Percentiles rank a stretch among this genome's conserved stretches.
Conservation (phyloP, 768 basidiomycete species). For the Lactarius hatsudake region DNA sequence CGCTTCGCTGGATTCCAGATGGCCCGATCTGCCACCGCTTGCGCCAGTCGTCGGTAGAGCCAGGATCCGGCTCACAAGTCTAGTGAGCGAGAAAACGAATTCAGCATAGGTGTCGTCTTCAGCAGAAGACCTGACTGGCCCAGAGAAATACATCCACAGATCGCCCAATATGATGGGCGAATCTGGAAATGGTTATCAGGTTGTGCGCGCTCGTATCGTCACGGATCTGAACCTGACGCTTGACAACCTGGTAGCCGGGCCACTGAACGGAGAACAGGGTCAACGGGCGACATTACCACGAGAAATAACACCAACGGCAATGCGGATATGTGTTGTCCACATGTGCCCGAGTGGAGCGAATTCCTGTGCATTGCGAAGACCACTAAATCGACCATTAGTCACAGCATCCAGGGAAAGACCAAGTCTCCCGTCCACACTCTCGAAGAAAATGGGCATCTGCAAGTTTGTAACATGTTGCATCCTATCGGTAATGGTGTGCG, state of each 20-base stretch:
- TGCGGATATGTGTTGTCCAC: conserved; percentile 11
- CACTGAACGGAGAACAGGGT: conserved; percentile 1
- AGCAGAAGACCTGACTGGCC: background rate
- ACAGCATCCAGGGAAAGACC: conserved; percentile 14
- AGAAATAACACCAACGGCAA: conserved; percentile 8
- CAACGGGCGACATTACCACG: background rate
- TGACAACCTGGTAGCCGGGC: conserved; percentile 15
- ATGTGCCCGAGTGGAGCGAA: background rate
- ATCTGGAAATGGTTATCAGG: conserved; percentile 4
- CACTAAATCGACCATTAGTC: background rate
- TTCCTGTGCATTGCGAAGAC: background rate
- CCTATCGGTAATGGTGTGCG: background rate
- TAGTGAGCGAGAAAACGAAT: background rate
- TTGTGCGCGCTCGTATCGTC: conserved; percentile 6
- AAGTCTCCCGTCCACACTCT: background rate
- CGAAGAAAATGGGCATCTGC: conserved; percentile 6
- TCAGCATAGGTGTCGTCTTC: background rate
- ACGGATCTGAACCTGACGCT: conserved; percentile 2
- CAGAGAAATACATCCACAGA: conserved; percentile 13
- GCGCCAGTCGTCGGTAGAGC: background rate
- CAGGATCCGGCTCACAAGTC: background rate
- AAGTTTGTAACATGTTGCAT: conserved; percentile 13
- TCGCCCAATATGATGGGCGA: conserved; percentile 10
- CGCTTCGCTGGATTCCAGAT: background rate
- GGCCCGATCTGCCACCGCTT: background rate